Evolutionary conservation across 1,284 basidiomycete species (phyloP).

Genomic region (Ganoderma leucocontextum): DNA sequence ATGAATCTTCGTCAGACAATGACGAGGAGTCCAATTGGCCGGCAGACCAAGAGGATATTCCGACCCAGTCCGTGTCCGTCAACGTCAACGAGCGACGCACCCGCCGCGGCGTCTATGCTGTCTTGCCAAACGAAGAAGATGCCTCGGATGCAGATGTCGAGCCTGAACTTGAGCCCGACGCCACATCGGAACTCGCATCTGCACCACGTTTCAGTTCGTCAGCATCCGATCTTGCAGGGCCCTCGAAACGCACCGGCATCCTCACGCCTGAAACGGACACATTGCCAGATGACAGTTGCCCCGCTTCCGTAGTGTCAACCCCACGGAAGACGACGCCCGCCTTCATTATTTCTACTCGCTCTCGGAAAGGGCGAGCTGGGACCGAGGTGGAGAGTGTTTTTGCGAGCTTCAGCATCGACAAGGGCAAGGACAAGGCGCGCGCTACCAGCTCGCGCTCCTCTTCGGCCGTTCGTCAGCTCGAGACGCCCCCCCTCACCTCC

Average conservation of each 20-base stretch:
- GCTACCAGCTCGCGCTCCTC: conserved; percentile 31
- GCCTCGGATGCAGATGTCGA: conserved; percentile 51
- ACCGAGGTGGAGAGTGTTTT: conserved; percentile 34
- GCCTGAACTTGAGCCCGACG: conserved; percentile 54
- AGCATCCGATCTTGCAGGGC: conserved; percentile 31
- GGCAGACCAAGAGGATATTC: conserved; percentile 44
- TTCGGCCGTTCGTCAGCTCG: conserved; percentile 41
- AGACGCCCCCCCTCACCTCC: conserved; percentile 46
- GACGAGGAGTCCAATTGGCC: conserved; percentile 46
- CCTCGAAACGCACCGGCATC: conserved; percentile 40
- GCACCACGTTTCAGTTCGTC: conserved; percentile 41
- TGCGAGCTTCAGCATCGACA: conserved; percentile 25
- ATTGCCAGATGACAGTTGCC: conserved; percentile 28
- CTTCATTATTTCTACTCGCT: conserved; percentile 66
- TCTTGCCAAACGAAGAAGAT: conserved; percentile 63
- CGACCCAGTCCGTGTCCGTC: conserved; percentile 30
- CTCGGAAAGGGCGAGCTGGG: conserved; percentile 54
- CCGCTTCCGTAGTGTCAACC: conserved; percentile 28
- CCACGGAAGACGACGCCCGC: conserved; percentile 36
- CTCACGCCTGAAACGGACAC: conserved; percentile 46
- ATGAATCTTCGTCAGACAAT: conserved; percentile 33
- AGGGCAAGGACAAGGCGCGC: conserved; percentile 25
- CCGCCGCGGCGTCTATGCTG: conserved; percentile 78
- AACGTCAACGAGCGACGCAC: conserved; percentile 79
- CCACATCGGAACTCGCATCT: conserved; percentile 55